Evolutionary conservation across 2,329 filamentous ascomycete genomes (phyloP), one percentile per base, ranked within the genome.

Genomic region (Microdochium trichocladiopsis): DNA sequence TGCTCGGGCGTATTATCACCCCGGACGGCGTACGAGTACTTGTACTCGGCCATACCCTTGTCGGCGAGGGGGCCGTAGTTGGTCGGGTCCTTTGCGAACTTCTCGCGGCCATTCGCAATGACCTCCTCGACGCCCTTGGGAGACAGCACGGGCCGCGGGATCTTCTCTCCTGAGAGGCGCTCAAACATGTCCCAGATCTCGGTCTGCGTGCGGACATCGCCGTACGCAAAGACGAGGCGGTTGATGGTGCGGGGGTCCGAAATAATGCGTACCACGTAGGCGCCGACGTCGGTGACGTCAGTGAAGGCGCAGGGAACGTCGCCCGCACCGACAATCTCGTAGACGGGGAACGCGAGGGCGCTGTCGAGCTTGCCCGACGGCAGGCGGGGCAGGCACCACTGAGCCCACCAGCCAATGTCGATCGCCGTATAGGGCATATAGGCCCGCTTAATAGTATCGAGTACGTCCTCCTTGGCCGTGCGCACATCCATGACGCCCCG

Each of bases 1-100:
- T 73, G 69, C 51, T 78, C 73, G 0, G 73, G 75, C 10, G 67
- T 74, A 60, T 81, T 81, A 56, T 84, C 79, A 1, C 72, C 75
- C 2, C 78, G 69, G 22, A 81, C 58, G 16, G 69, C 72, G 69
- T 69, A 75, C 0, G 71, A 75, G 33, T 73, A 59, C 49, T 64
- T 59, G 57, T 79, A 80, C 57, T 80, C 67, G 36, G 56, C 31
- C 12, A 55, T 2, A 2, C 37, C 22, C 9, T 56, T 21, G 14
- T 2, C 24, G 2, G 54, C 31, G 10, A 4, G 52, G 1, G 53
- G 47, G 9, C 25, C 18, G 2, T 24, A 2, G 9, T 58, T 50
- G 9, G 25, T 23, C 6, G 56, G 55, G 21, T 57, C 28, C 16
- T 50, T 50, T 3, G 43, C 48, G 2, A 57, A 22, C 6, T 16